phyloP scores from a whole-genome alignment of 163 green algal species.

The Chloromonas sp. region DNA sequence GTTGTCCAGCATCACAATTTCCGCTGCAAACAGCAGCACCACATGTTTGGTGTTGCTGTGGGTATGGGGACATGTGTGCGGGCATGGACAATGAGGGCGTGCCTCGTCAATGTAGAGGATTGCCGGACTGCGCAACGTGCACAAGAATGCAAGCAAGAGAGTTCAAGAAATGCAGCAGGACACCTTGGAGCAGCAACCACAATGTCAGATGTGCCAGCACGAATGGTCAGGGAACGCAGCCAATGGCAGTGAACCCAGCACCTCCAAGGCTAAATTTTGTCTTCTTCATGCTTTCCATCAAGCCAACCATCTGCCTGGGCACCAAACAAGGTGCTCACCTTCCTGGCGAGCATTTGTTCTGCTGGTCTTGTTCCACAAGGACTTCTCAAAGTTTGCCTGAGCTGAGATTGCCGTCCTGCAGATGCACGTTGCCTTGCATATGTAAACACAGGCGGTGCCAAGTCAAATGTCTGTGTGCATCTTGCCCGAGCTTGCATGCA shows the following conservation, averaged over 20 bases:
- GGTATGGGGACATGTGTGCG: too few relatives aligned
- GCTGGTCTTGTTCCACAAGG: slow-evolving; percentile 87
- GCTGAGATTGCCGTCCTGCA: slow-evolving; percentile 67
- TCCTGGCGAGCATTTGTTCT: slow-evolving; percentile 88
- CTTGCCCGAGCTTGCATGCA: neutral
- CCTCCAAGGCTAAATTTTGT: neutral
- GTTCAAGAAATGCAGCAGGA: neutral
- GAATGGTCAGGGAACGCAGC: neutral
- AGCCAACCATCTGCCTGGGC: neutral
- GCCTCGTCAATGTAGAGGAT: too few relatives aligned
- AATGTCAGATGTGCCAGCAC: neutral
- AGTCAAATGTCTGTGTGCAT: neutral
- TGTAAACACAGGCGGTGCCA: neutral
- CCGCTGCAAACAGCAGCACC: slow-evolving; percentile 55
- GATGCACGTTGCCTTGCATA: neutral
- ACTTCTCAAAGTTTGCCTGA: slow-evolving; percentile 92
- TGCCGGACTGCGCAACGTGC: too few relatives aligned
- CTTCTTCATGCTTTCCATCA: neutral
- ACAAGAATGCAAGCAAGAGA: too few relatives aligned
- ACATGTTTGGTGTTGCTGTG: too few relatives aligned
- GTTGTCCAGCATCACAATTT: slow-evolving; percentile 97
- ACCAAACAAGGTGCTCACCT: slow-evolving; percentile 41
- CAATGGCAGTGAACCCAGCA: neutral
- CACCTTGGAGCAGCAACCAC: neutral
- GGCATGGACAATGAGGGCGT: too few relatives aligned